These are phyloP conservation scores for Schizochytrium sp. DNA, from an alignment of 108 stramenopile genomes.

Conservation along the genomic window DNA sequence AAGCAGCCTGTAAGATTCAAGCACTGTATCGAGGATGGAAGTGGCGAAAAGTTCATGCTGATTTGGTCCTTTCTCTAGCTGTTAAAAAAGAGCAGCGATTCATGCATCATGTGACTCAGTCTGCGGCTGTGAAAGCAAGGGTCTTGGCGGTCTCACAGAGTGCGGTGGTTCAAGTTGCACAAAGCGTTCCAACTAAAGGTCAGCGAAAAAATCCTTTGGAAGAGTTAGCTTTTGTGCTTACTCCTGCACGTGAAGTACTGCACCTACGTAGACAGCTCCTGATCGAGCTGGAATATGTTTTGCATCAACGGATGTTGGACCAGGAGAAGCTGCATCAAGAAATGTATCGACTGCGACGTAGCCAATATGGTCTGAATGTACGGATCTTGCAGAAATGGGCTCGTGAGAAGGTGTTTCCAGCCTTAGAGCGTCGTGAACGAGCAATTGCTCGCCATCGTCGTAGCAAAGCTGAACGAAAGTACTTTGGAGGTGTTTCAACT, in stretches of 20 bases:
- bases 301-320: background rate
- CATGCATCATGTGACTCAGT: background rate
- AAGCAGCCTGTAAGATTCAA: background rate
- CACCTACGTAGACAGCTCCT: background rate
- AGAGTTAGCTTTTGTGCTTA: conserved; percentile 15
- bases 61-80: background rate
- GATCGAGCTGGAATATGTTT: background rate
- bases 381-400: conserved; percentile 14
- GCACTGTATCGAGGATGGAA: background rate
- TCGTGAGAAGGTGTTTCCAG: background rate
- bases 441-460: background rate
- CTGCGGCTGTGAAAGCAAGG: background rate
- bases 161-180: background rate
- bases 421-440: background rate
- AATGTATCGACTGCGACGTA: background rate
- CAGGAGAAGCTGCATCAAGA: background rate
- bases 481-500: conserved; percentile 13
- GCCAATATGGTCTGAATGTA: background rate
- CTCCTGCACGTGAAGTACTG: conserved; percentile 30
- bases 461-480: background rate
- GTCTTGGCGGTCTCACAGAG: background rate
- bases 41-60: conserved; percentile 17
- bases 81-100: background rate
- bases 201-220: background rate
- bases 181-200: background rate